phyloP scores from a whole-genome alignment of 2,329 filamentous ascomycete species.

The Fusarium azukiicola region DNA sequence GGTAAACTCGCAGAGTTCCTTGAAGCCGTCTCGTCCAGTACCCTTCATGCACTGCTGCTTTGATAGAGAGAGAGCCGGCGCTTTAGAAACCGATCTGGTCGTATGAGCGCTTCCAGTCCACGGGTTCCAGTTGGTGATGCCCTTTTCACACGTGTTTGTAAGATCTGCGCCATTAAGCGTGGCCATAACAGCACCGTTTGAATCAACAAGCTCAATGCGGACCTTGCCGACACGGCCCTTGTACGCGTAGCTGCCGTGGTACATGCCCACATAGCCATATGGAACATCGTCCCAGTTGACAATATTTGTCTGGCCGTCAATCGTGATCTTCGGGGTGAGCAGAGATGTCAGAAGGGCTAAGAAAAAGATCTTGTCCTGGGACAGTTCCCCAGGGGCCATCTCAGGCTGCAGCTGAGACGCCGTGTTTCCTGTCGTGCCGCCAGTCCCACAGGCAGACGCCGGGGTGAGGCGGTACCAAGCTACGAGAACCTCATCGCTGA shows the following conservation, averaged over 20 bases:
- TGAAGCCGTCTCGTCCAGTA: background rate
- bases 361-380: background rate
- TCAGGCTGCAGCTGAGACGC: background rate
- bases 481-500: background rate
- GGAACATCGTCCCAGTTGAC: background rate
- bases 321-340: background rate
- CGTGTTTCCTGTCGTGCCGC: background rate
- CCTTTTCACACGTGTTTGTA: background rate
- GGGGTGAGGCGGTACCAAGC: background rate
- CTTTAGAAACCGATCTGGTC: background rate
- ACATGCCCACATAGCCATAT: background rate
- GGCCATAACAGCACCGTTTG: background rate
- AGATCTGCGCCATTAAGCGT: background rate
- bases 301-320: background rate
- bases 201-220: background rate
- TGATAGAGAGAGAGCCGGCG: background rate
- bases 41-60: slow-evolving; percentile 6
- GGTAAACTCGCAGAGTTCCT: background rate
- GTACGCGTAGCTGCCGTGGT: background rate
- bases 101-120: background rate
- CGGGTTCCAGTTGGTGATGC: background rate
- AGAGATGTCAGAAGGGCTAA: background rate
- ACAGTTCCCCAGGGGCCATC: background rate
- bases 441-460: background rate
- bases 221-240: background rate